Base-by-base conservation (phyloP, 2,329 filamentous ascomycete species). In the Cercospora sp. region DNA sequence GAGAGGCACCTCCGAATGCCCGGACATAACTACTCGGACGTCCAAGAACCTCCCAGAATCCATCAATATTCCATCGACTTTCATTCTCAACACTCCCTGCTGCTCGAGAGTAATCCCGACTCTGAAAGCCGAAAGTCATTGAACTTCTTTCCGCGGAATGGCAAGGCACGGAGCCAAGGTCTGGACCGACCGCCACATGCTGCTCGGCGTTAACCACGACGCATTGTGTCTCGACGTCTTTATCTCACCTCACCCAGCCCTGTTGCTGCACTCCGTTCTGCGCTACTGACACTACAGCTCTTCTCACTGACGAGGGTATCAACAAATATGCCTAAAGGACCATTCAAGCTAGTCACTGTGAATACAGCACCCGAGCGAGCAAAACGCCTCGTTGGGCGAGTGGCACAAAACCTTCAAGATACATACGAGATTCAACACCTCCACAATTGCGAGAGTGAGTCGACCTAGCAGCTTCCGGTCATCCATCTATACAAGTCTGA, bases 331-430 rank as follows among this genome's bases (percentile, higher is more conserved):
- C 73, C 76, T 69, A 72, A 73, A 67, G 87, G 87, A 18, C 87
- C 87, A 3, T 91, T 84, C 79, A 85, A 82, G 72, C 84, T 91
- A 12, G 85, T 90, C 31, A 91, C 88, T 1, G 88, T 91, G 71
- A 91, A 91, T 79, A 90, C 85, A 1, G 87, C 85, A 1, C 89
- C 89, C 0, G 88, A 90, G 70, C 83, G 89, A 65, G 89, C 89
- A 36, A 86, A 87, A 79, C 79, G 81, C 7, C 78, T 91, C 36
- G 86, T 90, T 73, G 88, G 89, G 10, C 83, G 86, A 0, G 78
- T 91, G 42, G 82, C 85, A 10, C 86, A 89, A 65, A 84, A 83
- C 12, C 78, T 91, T 33, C 88, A 87, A 75, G 87, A 89, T 65
- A 80, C 80, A 45, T 91, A 90, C 77, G 86, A 83, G 1, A 90